Conservation (phyloP, 192 early-diverging fungal species). For the Backusella circina region DNA sequence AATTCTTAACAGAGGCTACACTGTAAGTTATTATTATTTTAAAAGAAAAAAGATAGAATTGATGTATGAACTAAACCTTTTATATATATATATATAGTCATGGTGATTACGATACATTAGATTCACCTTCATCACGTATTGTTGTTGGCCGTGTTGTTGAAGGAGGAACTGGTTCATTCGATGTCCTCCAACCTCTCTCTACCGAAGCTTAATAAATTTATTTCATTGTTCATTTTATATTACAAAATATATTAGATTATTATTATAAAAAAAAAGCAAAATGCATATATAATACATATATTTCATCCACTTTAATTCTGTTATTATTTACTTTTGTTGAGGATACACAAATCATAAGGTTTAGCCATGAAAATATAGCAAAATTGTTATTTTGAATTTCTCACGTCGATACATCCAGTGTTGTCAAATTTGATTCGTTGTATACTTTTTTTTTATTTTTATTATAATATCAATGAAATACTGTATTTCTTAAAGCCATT, state of each 20-base stretch:
- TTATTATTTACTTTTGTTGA: neutral
- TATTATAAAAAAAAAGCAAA: neutral
- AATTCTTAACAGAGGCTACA: conserved; percentile 90
- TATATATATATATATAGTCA: conserved; percentile 32
- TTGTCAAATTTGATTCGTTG: too few species aligned
- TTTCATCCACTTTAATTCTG: neutral
- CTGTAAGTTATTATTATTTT: conserved; percentile 40
- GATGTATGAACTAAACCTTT: neutral
- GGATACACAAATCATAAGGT: neutral
- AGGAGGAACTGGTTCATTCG: conserved; percentile 94
- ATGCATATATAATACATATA: neutral
- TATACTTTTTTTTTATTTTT: too few species aligned
- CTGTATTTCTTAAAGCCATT: too few species aligned
- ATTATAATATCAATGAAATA: too few species aligned
- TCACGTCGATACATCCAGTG: too few species aligned
- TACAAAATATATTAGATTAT: neutral
- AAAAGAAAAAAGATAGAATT: neutral
- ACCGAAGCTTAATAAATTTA: conserved; percentile 7
- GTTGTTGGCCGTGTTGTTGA: conserved; percentile 91
- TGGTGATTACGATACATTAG: conserved; percentile 87
- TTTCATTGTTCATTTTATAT: neutral
- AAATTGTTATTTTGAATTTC: too few species aligned
- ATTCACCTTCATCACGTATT: conserved; percentile 89
- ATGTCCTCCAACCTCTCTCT: conserved; percentile 63
- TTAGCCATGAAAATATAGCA: neutral